Conservation (phyloP, 2,329 filamentous ascomycete species). For the Penicillium corylophilum region DNA sequence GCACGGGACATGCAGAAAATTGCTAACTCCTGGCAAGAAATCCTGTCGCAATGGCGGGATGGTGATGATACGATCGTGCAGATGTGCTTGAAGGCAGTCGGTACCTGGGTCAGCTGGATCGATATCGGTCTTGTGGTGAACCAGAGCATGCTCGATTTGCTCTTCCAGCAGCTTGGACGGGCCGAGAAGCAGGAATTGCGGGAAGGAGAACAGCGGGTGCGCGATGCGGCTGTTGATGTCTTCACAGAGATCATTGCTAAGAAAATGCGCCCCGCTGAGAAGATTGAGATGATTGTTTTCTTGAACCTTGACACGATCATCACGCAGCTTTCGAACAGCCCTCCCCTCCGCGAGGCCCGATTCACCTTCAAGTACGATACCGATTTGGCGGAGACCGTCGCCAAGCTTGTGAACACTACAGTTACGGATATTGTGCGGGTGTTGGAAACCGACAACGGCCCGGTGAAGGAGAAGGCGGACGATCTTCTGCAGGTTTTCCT, state of each 20-base stretch:
- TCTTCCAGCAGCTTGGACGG: conserved; percentile 85
- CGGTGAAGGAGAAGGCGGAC: conserved; percentile 71
- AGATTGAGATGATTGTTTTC: conserved; percentile 89
- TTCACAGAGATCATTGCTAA: conserved; percentile 95
- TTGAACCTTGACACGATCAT: conserved; percentile 85
- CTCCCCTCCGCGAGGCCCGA: conserved; percentile 73
- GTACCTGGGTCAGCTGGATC: conserved; percentile 98
- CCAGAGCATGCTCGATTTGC: conserved; percentile 76
- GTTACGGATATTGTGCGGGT: conserved; percentile 84
- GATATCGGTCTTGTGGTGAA: conserved; percentile 94
- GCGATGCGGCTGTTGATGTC: conserved; percentile 88
- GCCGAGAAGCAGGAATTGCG: conserved; percentile 58
- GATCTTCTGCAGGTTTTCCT: conserved; percentile 76
- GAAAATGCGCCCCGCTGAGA: conserved; percentile 94
- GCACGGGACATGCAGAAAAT: conserved; percentile 86
- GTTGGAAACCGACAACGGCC: conserved; percentile 65
- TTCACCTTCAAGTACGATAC: conserved; percentile 88
- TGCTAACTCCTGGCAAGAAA: conserved; percentile 85
- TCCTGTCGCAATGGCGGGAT: conserved; percentile 73
- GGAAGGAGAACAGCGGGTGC: conserved; percentile 76
- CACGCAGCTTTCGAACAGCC: conserved; percentile 78
- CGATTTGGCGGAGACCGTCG: conserved; percentile 90
- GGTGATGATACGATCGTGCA: conserved; percentile 74
- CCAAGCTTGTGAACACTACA: conserved; percentile 90
- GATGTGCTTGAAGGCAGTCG: conserved; percentile 85